Evolutionary conservation across 2,329 filamentous ascomycete genomes (phyloP).

Genomic region (Cytospora piceicola): DNA sequence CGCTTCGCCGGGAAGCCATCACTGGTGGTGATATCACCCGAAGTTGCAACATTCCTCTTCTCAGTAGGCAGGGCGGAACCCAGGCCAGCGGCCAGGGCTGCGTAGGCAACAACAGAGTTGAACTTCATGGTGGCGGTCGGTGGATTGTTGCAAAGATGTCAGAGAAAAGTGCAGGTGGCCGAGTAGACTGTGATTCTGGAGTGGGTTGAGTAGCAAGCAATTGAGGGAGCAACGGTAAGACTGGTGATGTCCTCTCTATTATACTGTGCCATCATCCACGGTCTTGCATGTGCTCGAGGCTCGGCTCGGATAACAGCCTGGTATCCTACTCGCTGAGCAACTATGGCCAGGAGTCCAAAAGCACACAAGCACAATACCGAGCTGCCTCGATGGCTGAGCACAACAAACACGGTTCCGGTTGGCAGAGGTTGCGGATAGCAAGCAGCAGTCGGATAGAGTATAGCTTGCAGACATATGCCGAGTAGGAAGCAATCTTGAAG

Average conservation of each 20-base stretch:
- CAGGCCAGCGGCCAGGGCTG: not conserved
- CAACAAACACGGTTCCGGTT: not conserved
- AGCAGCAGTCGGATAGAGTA: not conserved
- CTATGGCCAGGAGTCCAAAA: not conserved
- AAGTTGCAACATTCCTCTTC: slow-evolving; percentile 1
- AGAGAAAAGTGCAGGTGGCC: not conserved
- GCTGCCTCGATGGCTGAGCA: not conserved
- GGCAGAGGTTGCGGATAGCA: not conserved
- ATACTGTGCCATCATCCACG: not conserved
- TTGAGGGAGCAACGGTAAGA: not conserved
- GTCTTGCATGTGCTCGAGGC: not conserved
- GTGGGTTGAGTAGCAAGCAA: not conserved
- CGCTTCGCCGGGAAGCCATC: not conserved
- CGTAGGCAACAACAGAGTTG: slow-evolving; percentile 1
- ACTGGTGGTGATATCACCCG: not conserved
- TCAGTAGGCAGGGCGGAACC: not conserved
- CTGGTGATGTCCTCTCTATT: not conserved
- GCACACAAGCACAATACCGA: not conserved
- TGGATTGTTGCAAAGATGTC: slow-evolving; percentile 1
- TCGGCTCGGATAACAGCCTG: not conserved
- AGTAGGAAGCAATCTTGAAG: not conserved
- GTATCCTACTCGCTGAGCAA: not conserved
- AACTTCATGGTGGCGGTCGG: slow-evolving; percentile 1
- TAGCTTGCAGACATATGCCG: not conserved
- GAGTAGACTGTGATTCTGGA: slow-evolving; percentile 1